Conservation (phyloP, 2,329 filamentous ascomycete genomes). For the Stagonosporopsis tanaceti region DNA sequence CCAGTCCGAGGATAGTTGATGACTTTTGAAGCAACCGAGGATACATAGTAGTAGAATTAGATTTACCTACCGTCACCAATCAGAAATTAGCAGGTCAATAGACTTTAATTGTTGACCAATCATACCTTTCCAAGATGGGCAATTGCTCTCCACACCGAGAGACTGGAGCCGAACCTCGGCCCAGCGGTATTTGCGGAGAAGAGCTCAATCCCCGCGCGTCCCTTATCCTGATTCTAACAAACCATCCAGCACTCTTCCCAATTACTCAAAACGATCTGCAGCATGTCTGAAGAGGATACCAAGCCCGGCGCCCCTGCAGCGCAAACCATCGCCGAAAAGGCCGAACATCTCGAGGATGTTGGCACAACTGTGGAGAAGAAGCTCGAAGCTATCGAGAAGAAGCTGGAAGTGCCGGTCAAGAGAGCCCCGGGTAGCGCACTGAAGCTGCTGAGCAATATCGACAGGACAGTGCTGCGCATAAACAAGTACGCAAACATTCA, state of each 20-base stretch:
- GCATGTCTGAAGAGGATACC: conserved; percentile 49
- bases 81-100: neutral
- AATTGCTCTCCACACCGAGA: neutral
- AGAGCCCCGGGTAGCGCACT: conserved; percentile 35
- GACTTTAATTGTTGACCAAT: neutral
- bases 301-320: conserved; percentile 49
- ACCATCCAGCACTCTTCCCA: conserved; percentile 20
- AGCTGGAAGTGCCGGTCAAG: conserved; percentile 21
- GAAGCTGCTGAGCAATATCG: conserved; percentile 45
- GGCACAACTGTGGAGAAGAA: conserved; percentile 21
- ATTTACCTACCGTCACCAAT: neutral
- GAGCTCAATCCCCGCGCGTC: conserved; percentile 17
- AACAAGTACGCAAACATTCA: conserved; percentile 50
- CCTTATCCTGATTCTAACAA: conserved; percentile 25
- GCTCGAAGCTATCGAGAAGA: conserved; percentile 18
- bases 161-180: conserved; percentile 28
- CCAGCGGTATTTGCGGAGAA: conserved; percentile 29
- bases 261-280: conserved; percentile 18
- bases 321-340: conserved; percentile 41
- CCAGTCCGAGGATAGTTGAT: too few relatives aligned
- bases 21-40: neutral
- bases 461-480: conserved; percentile 52
- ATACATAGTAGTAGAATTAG: neutral
- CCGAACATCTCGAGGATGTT: conserved; percentile 22
- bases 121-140: neutral